Conservation (phyloP, 176 grass and related monocot genomes). For the Aegilops longissima region DNA sequence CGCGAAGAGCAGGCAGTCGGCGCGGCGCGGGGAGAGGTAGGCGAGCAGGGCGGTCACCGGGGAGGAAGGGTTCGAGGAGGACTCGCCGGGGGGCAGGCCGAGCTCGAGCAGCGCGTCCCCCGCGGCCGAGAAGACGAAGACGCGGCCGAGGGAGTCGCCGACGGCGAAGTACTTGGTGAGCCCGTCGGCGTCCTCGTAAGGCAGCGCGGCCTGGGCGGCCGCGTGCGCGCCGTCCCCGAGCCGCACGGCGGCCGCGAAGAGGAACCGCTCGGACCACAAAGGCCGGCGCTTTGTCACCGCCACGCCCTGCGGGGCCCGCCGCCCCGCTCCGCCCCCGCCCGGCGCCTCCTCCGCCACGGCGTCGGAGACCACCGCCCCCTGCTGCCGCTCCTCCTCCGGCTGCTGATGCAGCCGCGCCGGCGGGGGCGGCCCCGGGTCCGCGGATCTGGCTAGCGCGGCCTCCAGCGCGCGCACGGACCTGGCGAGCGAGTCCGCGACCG, state of each 20-base stretch:
- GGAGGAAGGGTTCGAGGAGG: background rate
- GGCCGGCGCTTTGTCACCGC: conserved; percentile 71
- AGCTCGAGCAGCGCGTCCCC: conserved; percentile 82
- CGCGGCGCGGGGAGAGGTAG: conserved; percentile 60
- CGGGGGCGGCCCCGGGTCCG: conserved; percentile 24
- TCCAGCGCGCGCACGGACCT: conserved; percentile 46
- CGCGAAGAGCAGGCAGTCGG: conserved; percentile 72
- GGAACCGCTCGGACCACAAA: conserved; percentile 72
- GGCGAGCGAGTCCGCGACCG: conserved; percentile 52
- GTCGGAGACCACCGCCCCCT: background rate
- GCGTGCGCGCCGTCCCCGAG: conserved; percentile 56
- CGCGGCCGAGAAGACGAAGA: conserved; percentile 73
- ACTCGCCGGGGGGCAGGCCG: conserved; percentile 17
- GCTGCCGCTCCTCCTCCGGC: no score
- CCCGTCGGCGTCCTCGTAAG: conserved; percentile 69
- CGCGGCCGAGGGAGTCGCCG: conserved; percentile 67
- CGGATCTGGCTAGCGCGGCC: conserved; percentile 44
- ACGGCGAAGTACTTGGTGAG: conserved; percentile 88
- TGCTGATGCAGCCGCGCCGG: background rate
- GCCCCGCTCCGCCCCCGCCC: background rate
- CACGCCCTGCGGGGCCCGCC: conserved; percentile 34
- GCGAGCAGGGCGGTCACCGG: conserved; percentile 68
- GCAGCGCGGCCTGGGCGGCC: conserved; percentile 40
- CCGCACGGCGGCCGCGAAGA: conserved; percentile 61
- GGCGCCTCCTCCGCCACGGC: background rate